Conservation (phyloP, 1,139 yeast species). For the Pichia cactophila region DNA sequence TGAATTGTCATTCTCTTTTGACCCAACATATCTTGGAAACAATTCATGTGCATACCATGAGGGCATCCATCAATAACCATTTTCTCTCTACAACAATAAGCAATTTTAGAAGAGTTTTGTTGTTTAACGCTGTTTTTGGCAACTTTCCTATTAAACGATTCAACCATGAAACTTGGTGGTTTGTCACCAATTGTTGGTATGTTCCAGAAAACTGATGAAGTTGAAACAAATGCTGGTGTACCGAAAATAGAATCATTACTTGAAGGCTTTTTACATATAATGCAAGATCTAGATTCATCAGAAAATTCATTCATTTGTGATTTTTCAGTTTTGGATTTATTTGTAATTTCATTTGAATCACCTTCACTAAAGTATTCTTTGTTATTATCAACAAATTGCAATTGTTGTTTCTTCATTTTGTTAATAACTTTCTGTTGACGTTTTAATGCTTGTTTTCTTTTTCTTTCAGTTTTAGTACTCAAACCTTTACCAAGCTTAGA, state of each 20-base stretch:
- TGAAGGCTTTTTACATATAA: conserved; percentile 58
- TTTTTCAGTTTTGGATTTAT: not conserved
- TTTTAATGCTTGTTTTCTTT: conserved; percentile 61
- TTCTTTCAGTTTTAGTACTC: conserved; percentile 58
- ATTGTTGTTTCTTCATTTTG: conserved; percentile 72
- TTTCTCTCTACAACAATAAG: conserved; percentile 20
- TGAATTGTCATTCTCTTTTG: conserved; percentile 17
- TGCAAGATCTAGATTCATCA: conserved; percentile 40
- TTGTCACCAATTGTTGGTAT: conserved; percentile 32
- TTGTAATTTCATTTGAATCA: not conserved
- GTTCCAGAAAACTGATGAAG: conserved; percentile 40
- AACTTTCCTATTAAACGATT: conserved; percentile 10
- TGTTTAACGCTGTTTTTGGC: not conserved
- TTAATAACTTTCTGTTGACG: conserved; percentile 70
- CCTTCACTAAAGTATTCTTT: conserved; percentile 14
- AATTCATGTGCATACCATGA: conserved; percentile 57
- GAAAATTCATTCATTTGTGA: not conserved
- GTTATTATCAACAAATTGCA: conserved; percentile 53
- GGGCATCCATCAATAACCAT: conserved; percentile 54
- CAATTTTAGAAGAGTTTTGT: not conserved
- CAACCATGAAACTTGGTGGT: conserved; percentile 22
- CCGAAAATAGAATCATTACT: conserved; percentile 43
- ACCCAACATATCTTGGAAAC: conserved; percentile 36
- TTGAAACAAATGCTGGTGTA: conserved; percentile 37
- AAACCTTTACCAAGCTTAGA: conserved; percentile 46